These are phyloP conservation scores for Mayamaea pseudoterrestris DNA, from an alignment of 108 stramenopile genomes.

Conservation along the genomic window DNA sequence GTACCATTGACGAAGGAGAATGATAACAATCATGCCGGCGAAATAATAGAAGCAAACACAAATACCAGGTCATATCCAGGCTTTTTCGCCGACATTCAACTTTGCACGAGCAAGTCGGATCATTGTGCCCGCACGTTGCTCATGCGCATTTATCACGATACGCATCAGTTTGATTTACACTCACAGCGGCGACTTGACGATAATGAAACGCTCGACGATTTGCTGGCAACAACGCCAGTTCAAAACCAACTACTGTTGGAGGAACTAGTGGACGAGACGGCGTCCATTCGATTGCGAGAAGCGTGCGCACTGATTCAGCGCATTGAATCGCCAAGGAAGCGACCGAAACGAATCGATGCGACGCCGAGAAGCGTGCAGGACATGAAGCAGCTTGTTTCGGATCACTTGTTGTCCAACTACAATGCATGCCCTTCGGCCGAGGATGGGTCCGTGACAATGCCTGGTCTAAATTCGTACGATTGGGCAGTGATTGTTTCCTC, in stretches of 20 bases:
- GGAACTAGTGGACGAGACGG: too few species aligned
- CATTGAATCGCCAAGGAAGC: constrained; percentile 21
- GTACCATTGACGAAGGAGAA: not conserved
- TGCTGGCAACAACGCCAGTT: too few species aligned
- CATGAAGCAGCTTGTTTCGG: constrained; percentile 20
- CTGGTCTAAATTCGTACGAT: constrained; percentile 52
- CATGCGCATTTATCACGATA: constrained; percentile 42
- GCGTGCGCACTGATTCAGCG: constrained; percentile 35
- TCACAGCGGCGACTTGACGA: too few species aligned
- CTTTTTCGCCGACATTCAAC: constrained; percentile 61
- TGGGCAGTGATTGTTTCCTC: constrained; percentile 53
- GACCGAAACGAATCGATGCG: not conserved
- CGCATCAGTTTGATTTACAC: too few species aligned
- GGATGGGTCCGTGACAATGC: constrained; percentile 38
- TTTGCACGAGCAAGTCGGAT: constrained; percentile 53
- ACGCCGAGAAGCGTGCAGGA: constrained; percentile 1
- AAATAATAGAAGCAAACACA: constrained; percentile 16
- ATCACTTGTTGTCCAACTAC: constrained; percentile 33
- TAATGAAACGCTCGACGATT: too few species aligned
- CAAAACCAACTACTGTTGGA: too few species aligned
- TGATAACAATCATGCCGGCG: not conserved
- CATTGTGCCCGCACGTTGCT: constrained; percentile 46
- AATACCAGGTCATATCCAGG: constrained; percentile 19
- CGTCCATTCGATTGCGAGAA: constrained; percentile 32
- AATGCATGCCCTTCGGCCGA: constrained; percentile 29